A percentile compares a stretch with the other conserved stretches of the same genome.
These are phyloP conservation scores for Luffa acutangula DNA, from an alignment of 306 rosid species.

Conservation along the genomic window DNA sequence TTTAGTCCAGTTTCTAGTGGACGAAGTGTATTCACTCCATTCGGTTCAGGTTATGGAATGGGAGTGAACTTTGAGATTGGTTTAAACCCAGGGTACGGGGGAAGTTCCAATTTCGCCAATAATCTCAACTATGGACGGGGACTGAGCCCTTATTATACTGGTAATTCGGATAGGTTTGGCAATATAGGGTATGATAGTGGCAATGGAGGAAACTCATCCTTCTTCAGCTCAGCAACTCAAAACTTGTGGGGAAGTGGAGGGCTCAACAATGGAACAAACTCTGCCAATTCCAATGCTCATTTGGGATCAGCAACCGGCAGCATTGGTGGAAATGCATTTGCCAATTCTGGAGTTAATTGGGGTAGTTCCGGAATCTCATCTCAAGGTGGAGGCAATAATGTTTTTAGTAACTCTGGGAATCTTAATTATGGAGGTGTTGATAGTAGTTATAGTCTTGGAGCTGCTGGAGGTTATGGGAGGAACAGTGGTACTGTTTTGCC, in stretches of 20 bases:
- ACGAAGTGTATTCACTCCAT: slow-evolving; percentile 73
- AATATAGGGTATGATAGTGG: slow-evolving; percentile 56
- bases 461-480: slow-evolving; percentile 69
- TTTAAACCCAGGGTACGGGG: slow-evolving; percentile 66
- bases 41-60: slow-evolving; percentile 80
- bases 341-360: slow-evolving; percentile 80
- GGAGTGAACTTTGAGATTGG: slow-evolving; percentile 74
- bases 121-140: slow-evolving; percentile 76
- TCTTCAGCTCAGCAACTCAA: slow-evolving; percentile 66
- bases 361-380: slow-evolving; percentile 49
- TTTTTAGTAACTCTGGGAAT: slow-evolving; percentile 46
- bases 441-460: slow-evolving; percentile 54
- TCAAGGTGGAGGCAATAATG: slow-evolving; percentile 52
- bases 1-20: slow-evolving; percentile 78
- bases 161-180: slow-evolving; percentile 60
- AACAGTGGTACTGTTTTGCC: slow-evolving; percentile 37
- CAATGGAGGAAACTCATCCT: slow-evolving; percentile 60
- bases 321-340: slow-evolving; percentile 54
- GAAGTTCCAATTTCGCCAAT: slow-evolving; percentile 56
- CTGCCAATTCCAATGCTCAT: slow-evolving; percentile 56
- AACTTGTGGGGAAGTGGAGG: slow-evolving; percentile 87
- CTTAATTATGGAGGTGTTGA: slow-evolving; percentile 67
- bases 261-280: slow-evolving; percentile 55
- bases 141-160: slow-evolving; percentile 57
- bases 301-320: slow-evolving; percentile 61